These are phyloP conservation scores for Centella asiatica DNA, from an alignment of 129 eudicot species.

Conservation along the genomic window DNA sequence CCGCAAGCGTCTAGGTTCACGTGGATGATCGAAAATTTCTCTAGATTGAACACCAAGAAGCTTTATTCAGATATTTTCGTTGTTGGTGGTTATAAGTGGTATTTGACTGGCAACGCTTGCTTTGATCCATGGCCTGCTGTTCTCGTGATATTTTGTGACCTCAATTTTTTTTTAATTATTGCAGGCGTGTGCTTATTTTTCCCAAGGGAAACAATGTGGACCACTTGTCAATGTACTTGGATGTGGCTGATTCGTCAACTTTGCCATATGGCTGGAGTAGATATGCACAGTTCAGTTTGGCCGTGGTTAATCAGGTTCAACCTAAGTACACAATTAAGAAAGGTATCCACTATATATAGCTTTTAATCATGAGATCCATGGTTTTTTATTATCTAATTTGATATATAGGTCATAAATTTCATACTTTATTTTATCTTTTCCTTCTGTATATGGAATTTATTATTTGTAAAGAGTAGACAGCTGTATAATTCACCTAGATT, in stretches of 20 bases:
- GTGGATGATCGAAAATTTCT: slow-evolving; percentile 75
- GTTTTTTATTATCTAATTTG: background rate
- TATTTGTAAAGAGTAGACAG: background rate
- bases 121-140: background rate
- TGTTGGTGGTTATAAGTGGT: slow-evolving; percentile 91
- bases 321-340: slow-evolving; percentile 61
- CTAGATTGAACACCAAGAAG: slow-evolving; percentile 61
- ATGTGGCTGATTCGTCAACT: slow-evolving; percentile 79
- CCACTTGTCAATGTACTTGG: slow-evolving; percentile 81
- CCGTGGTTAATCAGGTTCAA: slow-evolving; percentile 75
- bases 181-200: slow-evolving; percentile 91
- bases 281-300: slow-evolving; percentile 91
- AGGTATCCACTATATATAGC: slow-evolving; percentile 32
- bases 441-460: background rate
- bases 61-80: slow-evolving; percentile 72
- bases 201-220: slow-evolving; percentile 98
- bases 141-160: slow-evolving; percentile 2
- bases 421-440: background rate
- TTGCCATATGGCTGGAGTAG: slow-evolving; percentile 98
- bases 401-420: background rate
- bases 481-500: background rate
- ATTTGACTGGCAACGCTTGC: slow-evolving; percentile 14
- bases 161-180: slow-evolving; percentile 9
- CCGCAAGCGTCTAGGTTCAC: slow-evolving; percentile 78
- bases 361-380: background rate